Conservation (phyloP, 192 early-diverging fungal species). For the Chytriomyces sp. region DNA sequence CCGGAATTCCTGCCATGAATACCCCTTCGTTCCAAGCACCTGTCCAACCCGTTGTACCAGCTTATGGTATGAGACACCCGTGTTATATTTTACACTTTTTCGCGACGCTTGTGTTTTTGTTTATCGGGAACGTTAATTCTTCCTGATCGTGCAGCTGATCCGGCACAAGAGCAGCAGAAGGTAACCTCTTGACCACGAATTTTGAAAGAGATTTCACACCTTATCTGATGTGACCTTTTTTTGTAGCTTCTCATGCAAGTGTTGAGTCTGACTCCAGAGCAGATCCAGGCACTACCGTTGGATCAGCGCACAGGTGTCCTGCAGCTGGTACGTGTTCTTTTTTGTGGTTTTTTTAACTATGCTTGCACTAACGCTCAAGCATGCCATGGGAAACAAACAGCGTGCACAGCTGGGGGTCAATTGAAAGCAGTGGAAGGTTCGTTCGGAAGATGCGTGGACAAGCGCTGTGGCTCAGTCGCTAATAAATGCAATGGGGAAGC, state of each 20-base stretch:
- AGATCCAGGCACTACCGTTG: constrained; percentile 78
- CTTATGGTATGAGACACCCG: not conserved
- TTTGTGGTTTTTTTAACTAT: no score
- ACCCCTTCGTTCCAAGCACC: not conserved
- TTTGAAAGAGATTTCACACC: not conserved
- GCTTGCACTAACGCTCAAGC: no score
- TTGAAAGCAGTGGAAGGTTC: no score
- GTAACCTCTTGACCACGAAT: not conserved
- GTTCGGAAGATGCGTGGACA: no score
- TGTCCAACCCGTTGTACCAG: not conserved
- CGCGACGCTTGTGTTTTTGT: no score
- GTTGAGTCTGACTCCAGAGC: constrained; percentile 78
- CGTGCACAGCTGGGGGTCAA: constrained; percentile 12
- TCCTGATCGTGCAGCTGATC: no score
- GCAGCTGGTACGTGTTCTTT: constrained; percentile 50
- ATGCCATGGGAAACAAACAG: no score
- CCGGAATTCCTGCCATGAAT: not conserved
- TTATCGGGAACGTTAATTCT: no score
- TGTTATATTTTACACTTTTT: no score
- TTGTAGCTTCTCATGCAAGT: constrained; percentile 74
- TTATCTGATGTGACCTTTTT: not conserved
- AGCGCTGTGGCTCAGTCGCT: no score
- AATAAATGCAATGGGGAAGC: no score
- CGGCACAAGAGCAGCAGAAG: not conserved
- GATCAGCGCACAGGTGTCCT: constrained; percentile 78